Evolutionary conservation across 306 rosid genomes (phyloP), one percentile per base, ranked within the genome.

Genomic region (Carpinus viminea): DNA sequence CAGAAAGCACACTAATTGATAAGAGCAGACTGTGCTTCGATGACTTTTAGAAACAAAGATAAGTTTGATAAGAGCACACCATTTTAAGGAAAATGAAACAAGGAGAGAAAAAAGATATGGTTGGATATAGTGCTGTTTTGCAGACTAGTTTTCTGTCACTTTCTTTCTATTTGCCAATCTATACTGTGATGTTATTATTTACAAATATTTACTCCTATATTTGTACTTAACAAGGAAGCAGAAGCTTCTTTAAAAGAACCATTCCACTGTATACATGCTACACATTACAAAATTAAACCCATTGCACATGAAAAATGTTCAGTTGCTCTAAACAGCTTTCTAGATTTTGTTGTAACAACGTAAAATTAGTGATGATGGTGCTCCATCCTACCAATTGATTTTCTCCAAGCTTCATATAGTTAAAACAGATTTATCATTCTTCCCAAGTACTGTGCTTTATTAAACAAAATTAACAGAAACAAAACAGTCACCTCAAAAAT

Each of bases 1-100:
- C 60, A 80, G 53, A 85, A 68, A 70, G 68, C 61, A 79, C 56
- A 83, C 69, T 13, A 64, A 78, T 86, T 61, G 86, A 68, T 68
- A 12, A n/a, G 47, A 31, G 47, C 76, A 76, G 34, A 47, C 45
- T 11, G 24, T 20, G 26, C 76, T 72, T 47, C 24, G 64, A 68
- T 10, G 64, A 57, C 70, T 65, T 73, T 77, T 50, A 46, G 65
- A 68, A 21, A 80, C 41, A 21, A 16, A 51, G 64, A 72, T 54
- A 60, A 50, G 28, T 53, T 41, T 28, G 52, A 47, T 21, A 34
- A 10, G 72, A 43, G 18, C 47, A 62, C 10, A 50, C 11, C 61
- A 43, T 1, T 60, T 12, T 17, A 18, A 41, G 68, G 46, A 17
- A 76, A 7, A 65, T 48, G 13, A 24, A 45, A n/a, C 2, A 43